Evolutionary conservation across 2,329 filamentous ascomycete genomes (phyloP).

Genomic region (Ceratocystis diversiconidia): DNA sequence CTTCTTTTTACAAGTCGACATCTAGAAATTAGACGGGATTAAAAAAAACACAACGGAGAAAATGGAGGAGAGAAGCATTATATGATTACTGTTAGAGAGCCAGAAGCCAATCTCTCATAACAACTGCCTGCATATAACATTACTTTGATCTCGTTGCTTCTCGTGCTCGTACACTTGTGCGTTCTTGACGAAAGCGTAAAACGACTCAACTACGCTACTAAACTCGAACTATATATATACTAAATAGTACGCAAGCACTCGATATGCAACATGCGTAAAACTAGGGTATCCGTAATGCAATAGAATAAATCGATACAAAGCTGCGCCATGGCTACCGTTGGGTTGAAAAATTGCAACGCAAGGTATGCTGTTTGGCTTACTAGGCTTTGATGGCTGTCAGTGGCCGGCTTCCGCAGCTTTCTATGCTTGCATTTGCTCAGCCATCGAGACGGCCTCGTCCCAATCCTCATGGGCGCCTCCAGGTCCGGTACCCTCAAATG

Average conservation of each 20-base stretch:
- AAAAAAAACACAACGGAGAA: background rate
- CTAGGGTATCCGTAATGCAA: background rate
- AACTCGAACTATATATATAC: background rate
- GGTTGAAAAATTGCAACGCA: background rate
- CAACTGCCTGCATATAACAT: constrained; percentile 1
- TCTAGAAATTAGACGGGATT: background rate
- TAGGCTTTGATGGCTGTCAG: background rate
- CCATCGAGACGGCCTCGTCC: constrained; percentile 29
- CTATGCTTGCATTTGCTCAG: constrained; percentile 22
- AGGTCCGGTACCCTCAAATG: constrained; percentile 53
- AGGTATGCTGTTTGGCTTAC: background rate
- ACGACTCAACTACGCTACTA: background rate
- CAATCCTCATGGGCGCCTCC: constrained; percentile 26
- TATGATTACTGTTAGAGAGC: background rate
- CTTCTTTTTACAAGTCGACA: background rate
- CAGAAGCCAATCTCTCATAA: background rate
- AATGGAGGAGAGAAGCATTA: background rate
- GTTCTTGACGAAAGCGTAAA: no score
- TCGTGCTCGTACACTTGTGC: background rate
- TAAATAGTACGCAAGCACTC: background rate
- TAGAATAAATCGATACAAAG: background rate
- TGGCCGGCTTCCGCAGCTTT: constrained; percentile 14
- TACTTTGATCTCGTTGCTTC: background rate
- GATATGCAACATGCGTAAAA: background rate
- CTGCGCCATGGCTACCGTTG: background rate